Percentiles rank a stretch among this genome's conserved stretches.
These are phyloP conservation scores for Globisporangium barbulae DNA, from an alignment of 352 stramenopile species.

Conservation along the genomic window DNA sequence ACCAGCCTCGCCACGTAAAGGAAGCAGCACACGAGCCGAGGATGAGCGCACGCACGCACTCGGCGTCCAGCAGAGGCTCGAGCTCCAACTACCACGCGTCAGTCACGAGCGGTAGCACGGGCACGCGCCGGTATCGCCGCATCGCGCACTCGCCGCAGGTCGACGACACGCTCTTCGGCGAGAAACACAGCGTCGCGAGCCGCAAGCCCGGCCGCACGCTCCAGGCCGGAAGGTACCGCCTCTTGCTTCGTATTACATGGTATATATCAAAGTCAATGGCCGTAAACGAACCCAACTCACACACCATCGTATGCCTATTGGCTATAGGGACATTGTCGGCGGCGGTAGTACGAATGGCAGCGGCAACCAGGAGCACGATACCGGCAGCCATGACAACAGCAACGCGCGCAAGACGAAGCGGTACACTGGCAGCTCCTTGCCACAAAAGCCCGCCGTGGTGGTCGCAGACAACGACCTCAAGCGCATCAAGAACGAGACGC, in stretches of 20 bases:
- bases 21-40: neutral
- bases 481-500: conserved; percentile 67
- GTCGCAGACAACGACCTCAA: conserved; percentile 42
- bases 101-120: conserved; percentile 7
- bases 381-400: conserved; percentile 3
- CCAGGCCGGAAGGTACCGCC: conserved; percentile 49
- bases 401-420: neutral
- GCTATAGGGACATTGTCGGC: conserved; percentile 41
- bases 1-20: neutral
- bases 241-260: neutral
- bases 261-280: too few species aligned
- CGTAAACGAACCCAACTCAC: too few species aligned
- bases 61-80: conserved; percentile 28
- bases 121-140: conserved; percentile 53
- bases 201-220: conserved; percentile 53
- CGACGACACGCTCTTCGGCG: conserved; percentile 74
- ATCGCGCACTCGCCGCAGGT: conserved; percentile 57
- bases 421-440: neutral
- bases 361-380: conserved; percentile 13
- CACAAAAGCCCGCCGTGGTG: conserved; percentile 18
- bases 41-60: conserved; percentile 28
- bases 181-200: conserved; percentile 40
- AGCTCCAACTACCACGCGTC: neutral
- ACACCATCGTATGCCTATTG: neutral
- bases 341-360: conserved; percentile 7